Evolutionary conservation across 2,329 filamentous ascomycete species (phyloP), one percentile per base, ranked within the genome.

Genomic region (Clarireedia homoeocarpa): DNA sequence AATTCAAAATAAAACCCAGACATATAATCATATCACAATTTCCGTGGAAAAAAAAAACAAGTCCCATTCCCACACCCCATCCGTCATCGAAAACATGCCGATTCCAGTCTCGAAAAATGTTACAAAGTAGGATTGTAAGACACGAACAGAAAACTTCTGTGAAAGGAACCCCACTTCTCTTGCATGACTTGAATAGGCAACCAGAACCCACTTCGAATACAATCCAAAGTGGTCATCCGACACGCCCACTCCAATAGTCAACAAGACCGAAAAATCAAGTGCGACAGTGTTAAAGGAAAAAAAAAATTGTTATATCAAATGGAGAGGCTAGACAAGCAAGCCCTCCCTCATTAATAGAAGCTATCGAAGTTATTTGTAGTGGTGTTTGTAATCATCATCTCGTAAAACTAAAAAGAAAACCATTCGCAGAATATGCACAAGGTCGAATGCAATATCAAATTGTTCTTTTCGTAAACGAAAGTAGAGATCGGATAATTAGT

Each of bases 371-470:
- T 34, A 23, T 48, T 34, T 48, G n/a, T 17, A 20, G 17, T 48
- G n/a, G 17, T 48, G n/a, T 51, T 51, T 44, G 45, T 57, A 53
- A 53, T 68, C 64, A 55, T 67, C 65, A 62, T 67, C 62, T 67
- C 66, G 62, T 69, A 63, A 68, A 65, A 61, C 51, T 60, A 60
- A 65, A 64, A 59, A 60, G 62, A 59, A 30, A 14, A 42, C 48
- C 20, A 52, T 24, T 46, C 40, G 46, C 45, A 9, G 48, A 66
- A 68, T 69, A 69, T 70, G 63, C 67, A 69, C 67, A 68, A 58
- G 48, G 61, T 66, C 59, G 67, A 70, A 70, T 68, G 66, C 68
- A 70, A 70, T 70, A 66, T 70, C 68, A 69, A 70, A 70, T 69
- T 67, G 66, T 63, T 55, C 23, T 30, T 45, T 46, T 56, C 36